Conservation (phyloP, 1,284 basidiomycete species). For the Pisolithus thermaeus region DNA sequence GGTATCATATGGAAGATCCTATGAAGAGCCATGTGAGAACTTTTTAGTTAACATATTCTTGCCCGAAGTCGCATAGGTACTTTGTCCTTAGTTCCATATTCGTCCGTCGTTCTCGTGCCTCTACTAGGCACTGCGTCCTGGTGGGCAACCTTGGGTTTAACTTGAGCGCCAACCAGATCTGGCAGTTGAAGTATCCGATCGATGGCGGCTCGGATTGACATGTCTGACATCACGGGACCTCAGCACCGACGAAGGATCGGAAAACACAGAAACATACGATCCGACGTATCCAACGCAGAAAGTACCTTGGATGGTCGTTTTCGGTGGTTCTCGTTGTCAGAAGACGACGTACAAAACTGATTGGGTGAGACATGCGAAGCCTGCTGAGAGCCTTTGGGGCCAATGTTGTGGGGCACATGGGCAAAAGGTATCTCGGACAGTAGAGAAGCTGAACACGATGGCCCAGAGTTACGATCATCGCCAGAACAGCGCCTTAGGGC, state of each 20-base stretch:
- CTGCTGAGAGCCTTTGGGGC: background rate
- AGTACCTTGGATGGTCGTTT: constrained; percentile 23
- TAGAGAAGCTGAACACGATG: constrained; percentile 7
- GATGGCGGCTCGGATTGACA: constrained; percentile 23
- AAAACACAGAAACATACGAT: constrained; percentile 18
- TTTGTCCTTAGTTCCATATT: background rate
- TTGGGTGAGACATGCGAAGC: background rate
- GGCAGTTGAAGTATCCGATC: constrained; percentile 22
- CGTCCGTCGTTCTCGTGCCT: background rate
- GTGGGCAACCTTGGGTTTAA: background rate
- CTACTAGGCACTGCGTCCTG: background rate
- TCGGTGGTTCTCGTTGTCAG: background rate
- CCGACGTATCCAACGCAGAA: constrained; percentile 17
- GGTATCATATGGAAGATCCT: background rate
- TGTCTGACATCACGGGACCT: constrained; percentile 11
- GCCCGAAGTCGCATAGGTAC: background rate
- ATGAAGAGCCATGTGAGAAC: background rate
- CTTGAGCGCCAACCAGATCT: constrained; percentile 16
- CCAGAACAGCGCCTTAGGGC: constrained; percentile 15
- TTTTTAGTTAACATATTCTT: background rate
- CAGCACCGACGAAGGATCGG: constrained; percentile 4
- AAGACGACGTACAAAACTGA: constrained; percentile 2
- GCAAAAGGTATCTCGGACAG: constrained; percentile 21
- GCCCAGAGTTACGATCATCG: constrained; percentile 4
- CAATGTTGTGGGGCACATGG: constrained; percentile 17